Evolutionary conservation across 371 early-diverging fungal genomes (phyloP).

Genomic region (Encephalitozoon romaleae): DNA sequence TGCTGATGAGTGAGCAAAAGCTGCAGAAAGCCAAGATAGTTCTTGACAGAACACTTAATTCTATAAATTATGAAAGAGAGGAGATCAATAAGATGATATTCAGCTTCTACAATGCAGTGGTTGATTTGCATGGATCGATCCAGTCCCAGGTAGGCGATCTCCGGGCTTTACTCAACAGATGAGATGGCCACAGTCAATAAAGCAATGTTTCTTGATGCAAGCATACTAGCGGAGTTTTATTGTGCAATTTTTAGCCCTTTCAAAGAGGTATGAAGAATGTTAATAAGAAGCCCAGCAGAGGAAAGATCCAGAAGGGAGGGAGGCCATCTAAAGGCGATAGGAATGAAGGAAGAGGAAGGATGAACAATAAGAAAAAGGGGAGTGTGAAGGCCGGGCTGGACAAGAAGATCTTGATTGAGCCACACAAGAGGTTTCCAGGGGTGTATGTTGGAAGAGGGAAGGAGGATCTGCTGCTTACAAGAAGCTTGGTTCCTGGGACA

Average conservation of each 20-base stretch:
- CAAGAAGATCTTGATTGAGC: slow-evolving; percentile 68
- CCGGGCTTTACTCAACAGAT: background rate
- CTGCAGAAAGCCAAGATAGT: slow-evolving; percentile 53
- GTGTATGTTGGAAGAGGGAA: slow-evolving; percentile 94
- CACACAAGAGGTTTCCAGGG: slow-evolving; percentile 89
- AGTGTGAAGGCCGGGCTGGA: slow-evolving; percentile 8
- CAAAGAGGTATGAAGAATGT: background rate
- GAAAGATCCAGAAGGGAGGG: background rate
- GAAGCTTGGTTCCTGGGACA: slow-evolving; percentile 93
- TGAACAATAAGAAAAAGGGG: slow-evolving; percentile 49
- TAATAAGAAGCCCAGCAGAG: background rate
- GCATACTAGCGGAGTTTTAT: background rate
- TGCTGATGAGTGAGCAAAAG: slow-evolving; percentile 56
- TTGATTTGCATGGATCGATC: background rate
- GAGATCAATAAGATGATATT: slow-evolving; percentile 48
- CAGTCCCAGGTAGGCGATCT: slow-evolving; percentile 3
- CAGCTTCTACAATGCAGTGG: slow-evolving; percentile 30
- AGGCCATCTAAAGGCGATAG: background rate
- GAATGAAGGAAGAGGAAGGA: slow-evolving; percentile 16
- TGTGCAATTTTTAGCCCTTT: slow-evolving; percentile 6
- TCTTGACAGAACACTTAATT: slow-evolving; percentile 41
- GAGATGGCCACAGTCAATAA: background rate
- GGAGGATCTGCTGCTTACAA: slow-evolving; percentile 94
- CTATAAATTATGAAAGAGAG: slow-evolving; percentile 53
- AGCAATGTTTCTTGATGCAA: background rate